Evolutionary conservation across 1,284 basidiomycete genomes (phyloP).

Genomic region (Cerrena zonata): DNA sequence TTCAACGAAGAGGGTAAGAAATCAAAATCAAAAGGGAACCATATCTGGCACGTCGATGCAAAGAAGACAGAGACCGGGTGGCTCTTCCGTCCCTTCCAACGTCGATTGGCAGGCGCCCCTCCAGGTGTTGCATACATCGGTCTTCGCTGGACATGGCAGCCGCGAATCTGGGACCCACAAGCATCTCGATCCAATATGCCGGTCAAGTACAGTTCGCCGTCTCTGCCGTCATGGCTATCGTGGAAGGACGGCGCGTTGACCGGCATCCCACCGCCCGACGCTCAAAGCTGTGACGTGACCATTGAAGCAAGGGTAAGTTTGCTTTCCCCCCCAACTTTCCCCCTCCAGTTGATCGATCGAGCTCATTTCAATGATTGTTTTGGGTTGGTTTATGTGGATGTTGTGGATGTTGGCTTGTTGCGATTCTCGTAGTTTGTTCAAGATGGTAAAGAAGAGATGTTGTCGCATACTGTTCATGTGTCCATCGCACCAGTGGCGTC

Average conservation of each 20-base stretch:
- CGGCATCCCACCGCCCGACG: constrained; percentile 66
- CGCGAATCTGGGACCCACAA: constrained; percentile 96
- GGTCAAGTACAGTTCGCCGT: constrained; percentile 76
- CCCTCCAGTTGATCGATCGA: too few species aligned
- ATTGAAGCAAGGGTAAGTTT: constrained; percentile 62
- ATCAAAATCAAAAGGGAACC: constrained; percentile 98
- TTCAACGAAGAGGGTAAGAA: constrained; percentile 99
- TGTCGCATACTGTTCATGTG: constrained; percentile 62
- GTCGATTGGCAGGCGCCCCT: constrained; percentile 78
- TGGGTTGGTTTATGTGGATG: constrained; percentile 1
- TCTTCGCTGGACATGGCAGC: constrained; percentile 85
- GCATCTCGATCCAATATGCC: constrained; percentile 74
- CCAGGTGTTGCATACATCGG: constrained; percentile 79
- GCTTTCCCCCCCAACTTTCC: constrained; percentile 10
- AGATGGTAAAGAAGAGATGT: constrained; percentile 65
- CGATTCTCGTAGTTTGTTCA: constrained; percentile 69
- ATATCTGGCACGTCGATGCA: constrained; percentile 98
- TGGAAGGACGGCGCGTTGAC: constrained; percentile 81
- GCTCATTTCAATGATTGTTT: constrained; percentile 10
- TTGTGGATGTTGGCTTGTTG: constrained; percentile 9
- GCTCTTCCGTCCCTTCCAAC: constrained; percentile 88
- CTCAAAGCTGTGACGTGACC: constrained; percentile 66
- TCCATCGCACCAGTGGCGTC: constrained; percentile 67
- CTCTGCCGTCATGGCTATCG: constrained; percentile 77
- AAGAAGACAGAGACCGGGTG: constrained; percentile 80